Percentiles rank a stretch among this genome's conserved stretches.
Conservation (phyloP, 1,284 basidiomycete genomes). For the Tausonia pullulans region DNA sequence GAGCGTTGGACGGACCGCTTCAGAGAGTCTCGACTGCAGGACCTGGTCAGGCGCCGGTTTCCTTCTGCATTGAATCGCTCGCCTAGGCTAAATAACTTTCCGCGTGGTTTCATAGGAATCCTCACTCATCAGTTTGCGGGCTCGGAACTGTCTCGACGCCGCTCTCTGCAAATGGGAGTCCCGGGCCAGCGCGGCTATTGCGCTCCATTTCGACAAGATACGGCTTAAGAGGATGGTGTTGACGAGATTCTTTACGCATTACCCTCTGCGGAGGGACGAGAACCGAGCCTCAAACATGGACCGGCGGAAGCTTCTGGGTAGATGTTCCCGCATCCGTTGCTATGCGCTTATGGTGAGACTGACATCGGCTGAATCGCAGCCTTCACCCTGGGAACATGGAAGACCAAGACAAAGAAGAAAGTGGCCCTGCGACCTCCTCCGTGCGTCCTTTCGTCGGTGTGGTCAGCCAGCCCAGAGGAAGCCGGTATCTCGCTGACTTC, state of each 20-base stretch:
- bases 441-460: too few species aligned
- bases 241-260: background rate
- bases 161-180: slow-evolving; percentile 12
- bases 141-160: slow-evolving; percentile 5
- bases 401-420: too few species aligned
- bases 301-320: background rate
- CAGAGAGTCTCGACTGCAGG: background rate
- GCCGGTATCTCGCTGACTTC: too few species aligned
- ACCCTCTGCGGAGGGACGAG: background rate
- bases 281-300: background rate
- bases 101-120: background rate
- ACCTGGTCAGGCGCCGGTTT: background rate
- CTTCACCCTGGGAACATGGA: too few species aligned
- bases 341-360: too few species aligned
- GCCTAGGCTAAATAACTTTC: background rate
- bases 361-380: too few species aligned
- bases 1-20: background rate
- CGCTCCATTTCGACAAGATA: slow-evolving; percentile 14
- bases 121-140: background rate
- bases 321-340: too few species aligned
- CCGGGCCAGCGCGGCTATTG: slow-evolving; percentile 3
- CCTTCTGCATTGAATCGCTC: background rate
- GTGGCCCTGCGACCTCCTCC: too few species aligned
- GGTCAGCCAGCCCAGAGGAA: too few species aligned
- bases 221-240: background rate